These are phyloP conservation scores for Globisporangium viniferum DNA, from an alignment of 352 stramenopile genomes.

Conservation along the genomic window DNA sequence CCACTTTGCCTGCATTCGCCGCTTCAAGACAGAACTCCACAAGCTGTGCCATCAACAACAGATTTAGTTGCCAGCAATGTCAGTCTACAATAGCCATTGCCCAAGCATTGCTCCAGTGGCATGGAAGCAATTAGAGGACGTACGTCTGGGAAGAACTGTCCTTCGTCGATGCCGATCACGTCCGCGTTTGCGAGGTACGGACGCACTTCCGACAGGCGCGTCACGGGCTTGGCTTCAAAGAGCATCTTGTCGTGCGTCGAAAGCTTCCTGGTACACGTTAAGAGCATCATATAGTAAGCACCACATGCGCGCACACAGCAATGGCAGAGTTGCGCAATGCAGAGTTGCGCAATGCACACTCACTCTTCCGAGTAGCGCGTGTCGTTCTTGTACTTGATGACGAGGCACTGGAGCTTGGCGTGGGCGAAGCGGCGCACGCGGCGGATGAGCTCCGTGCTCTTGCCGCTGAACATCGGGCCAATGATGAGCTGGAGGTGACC, in stretches of 20 bases:
- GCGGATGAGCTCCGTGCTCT: slow-evolving; percentile 85
- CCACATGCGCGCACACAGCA: neutral
- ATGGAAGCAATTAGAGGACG: neutral
- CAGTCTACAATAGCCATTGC: neutral
- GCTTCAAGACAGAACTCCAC: slow-evolving; percentile 74
- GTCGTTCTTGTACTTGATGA: slow-evolving; percentile 83
- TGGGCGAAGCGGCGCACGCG: slow-evolving; percentile 79
- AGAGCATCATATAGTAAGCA: neutral
- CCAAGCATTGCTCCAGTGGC: too few species aligned
- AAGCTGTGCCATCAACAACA: slow-evolving; percentile 41
- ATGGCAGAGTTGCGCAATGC: neutral
- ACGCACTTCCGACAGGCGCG: slow-evolving; percentile 51
- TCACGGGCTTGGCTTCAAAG: slow-evolving; percentile 60
- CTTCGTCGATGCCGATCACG: slow-evolving; percentile 86
- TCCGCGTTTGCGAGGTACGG: slow-evolving; percentile 62
- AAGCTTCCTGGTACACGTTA: slow-evolving; percentile 38
- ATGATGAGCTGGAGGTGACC: slow-evolving; percentile 82
- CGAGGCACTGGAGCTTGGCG: slow-evolving; percentile 71
- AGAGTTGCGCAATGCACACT: neutral
- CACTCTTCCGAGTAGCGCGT: slow-evolving; percentile 74
- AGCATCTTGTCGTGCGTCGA: slow-evolving; percentile 79
- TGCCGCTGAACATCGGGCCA: slow-evolving; percentile 87
- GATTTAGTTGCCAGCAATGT: neutral
- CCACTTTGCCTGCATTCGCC: slow-evolving; percentile 67
- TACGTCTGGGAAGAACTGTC: slow-evolving; percentile 85